Evolutionary conservation across 192 early-diverging fungal species (phyloP).

Genomic region (Coemansia guatemalensis): DNA sequence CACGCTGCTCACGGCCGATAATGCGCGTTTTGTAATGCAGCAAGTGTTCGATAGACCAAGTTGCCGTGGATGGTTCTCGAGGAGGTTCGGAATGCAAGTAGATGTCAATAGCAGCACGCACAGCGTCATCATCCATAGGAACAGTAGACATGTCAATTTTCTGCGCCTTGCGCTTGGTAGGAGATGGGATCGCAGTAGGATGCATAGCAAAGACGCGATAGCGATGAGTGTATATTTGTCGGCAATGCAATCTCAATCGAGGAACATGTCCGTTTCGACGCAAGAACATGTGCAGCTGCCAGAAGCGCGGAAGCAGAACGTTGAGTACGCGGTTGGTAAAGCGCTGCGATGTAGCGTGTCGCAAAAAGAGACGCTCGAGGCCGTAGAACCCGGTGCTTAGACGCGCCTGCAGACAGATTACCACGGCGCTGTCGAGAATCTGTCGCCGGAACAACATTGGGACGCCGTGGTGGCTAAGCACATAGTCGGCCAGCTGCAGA

Average conservation of each 20-base stretch:
- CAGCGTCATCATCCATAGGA: conserved; percentile 6
- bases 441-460: conserved; percentile 10
- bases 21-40: neutral
- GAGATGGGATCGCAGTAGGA: conserved; percentile 21
- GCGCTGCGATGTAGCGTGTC: conserved; percentile 13
- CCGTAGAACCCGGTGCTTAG: conserved; percentile 30
- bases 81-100: conserved; percentile 10
- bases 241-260: conserved; percentile 10
- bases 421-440: conserved; percentile 15
- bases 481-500: conserved; percentile 22
- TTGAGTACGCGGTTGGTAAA: conserved; percentile 19
- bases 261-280: conserved; percentile 28
- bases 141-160: conserved; percentile 2
- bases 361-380: conserved; percentile 28
- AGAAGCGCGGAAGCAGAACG: conserved; percentile 22
- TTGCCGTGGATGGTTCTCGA: neutral
- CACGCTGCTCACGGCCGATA: neutral
- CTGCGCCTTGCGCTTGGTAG: conserved; percentile 12
- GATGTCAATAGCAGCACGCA: conserved; percentile 15
- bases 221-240: conserved; percentile 14
- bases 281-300: conserved; percentile 47
- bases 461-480: conserved; percentile 25
- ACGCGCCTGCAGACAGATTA: conserved; percentile 11
- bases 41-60: neutral
- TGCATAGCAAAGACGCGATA: neutral